phyloP scores from a whole-genome alignment of 2,329 filamentous ascomycete species.

The Gnomoniopsis sp. region DNA sequence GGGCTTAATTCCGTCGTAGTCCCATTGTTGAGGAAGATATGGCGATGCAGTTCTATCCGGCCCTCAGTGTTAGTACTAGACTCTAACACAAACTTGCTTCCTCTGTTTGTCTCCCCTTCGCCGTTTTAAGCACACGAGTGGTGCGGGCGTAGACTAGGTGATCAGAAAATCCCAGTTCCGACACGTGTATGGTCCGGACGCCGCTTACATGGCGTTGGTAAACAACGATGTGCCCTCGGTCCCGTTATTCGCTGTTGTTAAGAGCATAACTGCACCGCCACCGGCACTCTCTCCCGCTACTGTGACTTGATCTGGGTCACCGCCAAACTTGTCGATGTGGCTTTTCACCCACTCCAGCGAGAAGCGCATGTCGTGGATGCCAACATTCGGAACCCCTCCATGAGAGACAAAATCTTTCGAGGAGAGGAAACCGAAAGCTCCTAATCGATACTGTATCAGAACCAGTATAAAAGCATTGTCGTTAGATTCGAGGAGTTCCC shows the following conservation, averaged over 20 bases:
- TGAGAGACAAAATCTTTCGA: conserved; percentile 48
- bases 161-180: neutral
- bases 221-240: conserved; percentile 11
- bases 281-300: conserved; percentile 62
- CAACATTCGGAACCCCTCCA: conserved; percentile 36
- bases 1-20: neutral
- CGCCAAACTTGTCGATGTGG: conserved; percentile 42
- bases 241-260: conserved; percentile 2
- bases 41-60: neutral
- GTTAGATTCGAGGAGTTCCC: neutral
- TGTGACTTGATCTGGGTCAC: conserved; percentile 59
- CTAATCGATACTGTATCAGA: conserved; percentile 61
- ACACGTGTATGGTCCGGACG: neutral
- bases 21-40: conserved; percentile 10
- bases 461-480: conserved; percentile 51
- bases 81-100: neutral
- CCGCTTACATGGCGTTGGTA: conserved; percentile 1
- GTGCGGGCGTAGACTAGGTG: neutral
- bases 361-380: conserved; percentile 55
- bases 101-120: neutral
- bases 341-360: conserved; percentile 62
- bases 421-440: conserved; percentile 60
- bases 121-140: too few relatives aligned
- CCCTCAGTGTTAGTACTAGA: neutral
- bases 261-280: conserved; percentile 22